phyloP scores from a whole-genome alignment of 169 alveolate species.

The Plasmodium yoelii region DNA sequence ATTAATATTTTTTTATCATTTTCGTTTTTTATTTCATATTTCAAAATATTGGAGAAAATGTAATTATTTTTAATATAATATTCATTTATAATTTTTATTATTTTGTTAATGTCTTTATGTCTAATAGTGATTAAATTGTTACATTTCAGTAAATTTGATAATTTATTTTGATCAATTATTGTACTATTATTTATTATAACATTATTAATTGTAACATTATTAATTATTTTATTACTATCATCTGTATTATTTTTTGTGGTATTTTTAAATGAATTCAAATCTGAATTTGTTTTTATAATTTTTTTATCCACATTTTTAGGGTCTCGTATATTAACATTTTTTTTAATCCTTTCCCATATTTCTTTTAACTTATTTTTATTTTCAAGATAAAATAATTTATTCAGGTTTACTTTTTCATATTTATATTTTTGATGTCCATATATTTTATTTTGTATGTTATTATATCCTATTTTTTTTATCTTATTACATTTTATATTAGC shows the following conservation, averaged over 20 bases:
- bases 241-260: not conserved
- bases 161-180: conserved; percentile 11
- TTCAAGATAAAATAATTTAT: conserved; percentile 23
- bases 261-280: too few species aligned
- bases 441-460: not conserved
- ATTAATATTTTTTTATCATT: conserved; percentile 8
- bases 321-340: not conserved
- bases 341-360: conserved; percentile 25
- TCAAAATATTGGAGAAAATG: conserved; percentile 44
- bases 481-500: not conserved
- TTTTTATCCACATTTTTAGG: too few species aligned
- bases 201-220: conserved; percentile 29
- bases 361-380: conserved; percentile 57
- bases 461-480: not conserved
- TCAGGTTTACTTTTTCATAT: conserved; percentile 1
- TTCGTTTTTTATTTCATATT: conserved; percentile 29
- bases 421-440: not conserved
- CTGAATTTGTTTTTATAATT: too few species aligned
- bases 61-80: conserved; percentile 12
- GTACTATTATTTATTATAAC: conserved; percentile 52
- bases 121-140: conserved; percentile 22
- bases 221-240: conserved; percentile 30
- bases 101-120: conserved; percentile 46
- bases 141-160: conserved; percentile 11
- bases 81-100: conserved; percentile 50